phyloP scores from a whole-genome alignment of 129 eudicot genomes.

The Flaveria brownii region DNA sequence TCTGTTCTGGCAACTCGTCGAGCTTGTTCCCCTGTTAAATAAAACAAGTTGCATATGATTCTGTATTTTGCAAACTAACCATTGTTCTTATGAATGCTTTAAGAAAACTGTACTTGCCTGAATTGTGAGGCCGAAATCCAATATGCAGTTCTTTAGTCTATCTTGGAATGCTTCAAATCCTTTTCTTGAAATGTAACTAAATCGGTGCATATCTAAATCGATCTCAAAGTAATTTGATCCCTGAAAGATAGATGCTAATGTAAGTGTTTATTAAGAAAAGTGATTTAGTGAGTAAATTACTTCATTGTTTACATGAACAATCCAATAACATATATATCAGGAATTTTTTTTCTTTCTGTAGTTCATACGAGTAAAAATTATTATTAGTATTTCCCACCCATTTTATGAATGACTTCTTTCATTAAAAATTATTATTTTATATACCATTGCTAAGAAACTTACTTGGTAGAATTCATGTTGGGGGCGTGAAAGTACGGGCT shows the following conservation, averaged over 20 bases:
- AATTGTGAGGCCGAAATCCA: constrained; percentile 89
- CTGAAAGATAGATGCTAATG: constrained; percentile 35
- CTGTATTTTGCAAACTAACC: not conserved
- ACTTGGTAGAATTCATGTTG: constrained; percentile 51
- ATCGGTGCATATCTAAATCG: constrained; percentile 90
- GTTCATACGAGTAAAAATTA: too few species aligned
- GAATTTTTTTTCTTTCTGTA: too few species aligned
- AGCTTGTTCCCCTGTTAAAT: constrained; percentile 67
- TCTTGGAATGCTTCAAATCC: constrained; percentile 77
- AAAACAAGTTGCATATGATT: not conserved
- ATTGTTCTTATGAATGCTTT: not conserved
- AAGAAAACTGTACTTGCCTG: constrained; percentile 46
- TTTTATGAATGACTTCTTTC: too few species aligned
- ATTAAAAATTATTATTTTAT: too few species aligned
- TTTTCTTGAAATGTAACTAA: constrained; percentile 91
- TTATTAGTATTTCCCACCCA: too few species aligned
- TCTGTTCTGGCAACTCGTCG: constrained; percentile 89
- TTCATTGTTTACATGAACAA: not conserved
- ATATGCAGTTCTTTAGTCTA: constrained; percentile 64
- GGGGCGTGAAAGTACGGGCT: constrained; percentile 33
- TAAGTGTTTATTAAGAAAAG: not conserved
- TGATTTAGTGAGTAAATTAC: constrained; percentile 1
- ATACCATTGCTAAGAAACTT: constrained; percentile 21
- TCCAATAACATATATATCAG: too few species aligned
- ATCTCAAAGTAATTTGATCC: constrained; percentile 88